phyloP scores from a whole-genome alignment of 352 stramenopile species.

The Phytophthora megakarya region DNA sequence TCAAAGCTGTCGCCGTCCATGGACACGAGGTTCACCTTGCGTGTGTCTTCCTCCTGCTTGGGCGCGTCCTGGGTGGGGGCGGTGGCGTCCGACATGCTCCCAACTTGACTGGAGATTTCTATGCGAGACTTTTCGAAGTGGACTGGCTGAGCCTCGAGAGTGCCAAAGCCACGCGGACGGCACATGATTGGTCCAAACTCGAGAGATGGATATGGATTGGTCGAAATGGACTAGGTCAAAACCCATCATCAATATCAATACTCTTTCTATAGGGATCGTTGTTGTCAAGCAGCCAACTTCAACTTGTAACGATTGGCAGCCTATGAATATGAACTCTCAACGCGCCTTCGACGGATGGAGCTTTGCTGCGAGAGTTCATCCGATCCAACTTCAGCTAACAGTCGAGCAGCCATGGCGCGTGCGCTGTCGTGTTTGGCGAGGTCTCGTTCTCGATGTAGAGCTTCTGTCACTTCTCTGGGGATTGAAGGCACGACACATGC shows the following conservation, averaged over 20 bases:
- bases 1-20: constrained; percentile 98
- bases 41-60: constrained; percentile 73
- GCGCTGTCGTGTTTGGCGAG: constrained; percentile 75
- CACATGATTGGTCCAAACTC: constrained; percentile 1
- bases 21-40: constrained; percentile 86
- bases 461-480: constrained; percentile 51
- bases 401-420: constrained; percentile 53
- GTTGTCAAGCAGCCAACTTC: too few relatives aligned
- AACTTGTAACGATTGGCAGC: constrained; percentile 1
- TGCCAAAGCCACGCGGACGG: constrained; percentile 12
- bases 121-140: constrained; percentile 23
- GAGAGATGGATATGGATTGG: not conserved
- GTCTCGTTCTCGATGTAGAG: constrained; percentile 60
- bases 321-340: not conserved
- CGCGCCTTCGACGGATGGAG: constrained; percentile 2
- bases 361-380: constrained; percentile 13
- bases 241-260: too few relatives aligned
- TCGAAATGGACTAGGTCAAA: not conserved
- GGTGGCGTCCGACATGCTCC: constrained; percentile 60
- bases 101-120: constrained; percentile 21
- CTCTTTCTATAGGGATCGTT: too few relatives aligned
- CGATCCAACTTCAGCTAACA: constrained; percentile 6
- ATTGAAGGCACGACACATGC: constrained; percentile 62
- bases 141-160: not conserved
- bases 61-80: constrained; percentile 47